Evolutionary conservation across 495 filamentous ascomycete genomes (phyloP), one percentile per base, ranked within the genome.

Genomic region (Delitschia confertaspora): DNA sequence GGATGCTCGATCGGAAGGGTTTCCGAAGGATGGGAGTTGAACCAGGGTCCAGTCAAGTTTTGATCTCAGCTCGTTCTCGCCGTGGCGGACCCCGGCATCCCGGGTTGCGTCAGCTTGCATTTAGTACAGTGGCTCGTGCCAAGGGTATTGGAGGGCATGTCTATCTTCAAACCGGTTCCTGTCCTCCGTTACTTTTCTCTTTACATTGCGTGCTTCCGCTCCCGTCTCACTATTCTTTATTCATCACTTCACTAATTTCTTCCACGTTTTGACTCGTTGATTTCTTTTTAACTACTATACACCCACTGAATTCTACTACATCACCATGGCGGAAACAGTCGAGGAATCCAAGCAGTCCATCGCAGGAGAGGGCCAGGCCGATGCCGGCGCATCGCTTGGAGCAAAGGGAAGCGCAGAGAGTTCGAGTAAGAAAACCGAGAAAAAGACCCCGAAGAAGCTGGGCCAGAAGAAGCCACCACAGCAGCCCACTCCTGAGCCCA

Each of bases 401-500:
- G 56, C 27, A 18, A 47, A 50, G 22, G 51, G 50, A 22, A 42
- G 45, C 38, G 44, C 59, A 18, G 41, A 59, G 29, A 49, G 55
- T 40, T 53, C 56, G 47, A 56, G 52, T 50, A 56, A 57, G 53
- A 57, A 57, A 49, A 57, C 52, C 33, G 48, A 57, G 49, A 66
- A 64, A 48, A 57, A 58, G 37, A 57, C 59, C 13, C 64, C 64
- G 6, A 63, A 65, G 54, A 67, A 67, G 55, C 50, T 67, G 21
- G 61, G 63, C 47, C 33, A 31, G 26, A 63, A 65, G 57, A 55
- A 58, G 35, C 43, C 48, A 14, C 56, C 57, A 40, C 64, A 67
- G 39, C 59, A 67, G 41, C 60, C 63, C 19, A 65, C 63, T 32
- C 62, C 64, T 42, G 64, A 60, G 30, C 30, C 54, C 33, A 56